These are phyloP conservation scores for Aspergillus neotritici DNA, from an alignment of 2,329 filamentous ascomycete genomes.

Conservation along the genomic window DNA sequence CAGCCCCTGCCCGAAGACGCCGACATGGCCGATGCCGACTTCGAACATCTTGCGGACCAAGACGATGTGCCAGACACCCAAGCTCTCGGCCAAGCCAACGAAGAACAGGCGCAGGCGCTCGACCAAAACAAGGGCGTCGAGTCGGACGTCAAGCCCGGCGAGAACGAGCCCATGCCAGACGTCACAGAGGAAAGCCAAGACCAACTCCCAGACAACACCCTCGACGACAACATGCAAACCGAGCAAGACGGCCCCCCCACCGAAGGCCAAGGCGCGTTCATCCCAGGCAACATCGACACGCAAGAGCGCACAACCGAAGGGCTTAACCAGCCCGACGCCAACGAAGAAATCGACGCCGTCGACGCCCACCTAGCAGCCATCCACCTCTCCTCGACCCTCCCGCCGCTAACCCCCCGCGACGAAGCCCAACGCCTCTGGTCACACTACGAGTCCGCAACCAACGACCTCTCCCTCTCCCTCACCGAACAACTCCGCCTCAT, in stretches of 20 bases:
- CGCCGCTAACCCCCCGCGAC: slow-evolving; percentile 43
- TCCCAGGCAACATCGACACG: slow-evolving; percentile 44
- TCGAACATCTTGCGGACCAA: slow-evolving; percentile 87
- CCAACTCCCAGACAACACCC: slow-evolving; percentile 41
- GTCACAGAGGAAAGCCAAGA: slow-evolving; percentile 36
- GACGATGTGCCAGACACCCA: slow-evolving; percentile 78
- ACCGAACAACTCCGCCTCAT: slow-evolving; percentile 95
- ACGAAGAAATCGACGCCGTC: slow-evolving; percentile 43
- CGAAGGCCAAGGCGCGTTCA: slow-evolving; percentile 47
- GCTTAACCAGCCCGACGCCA: slow-evolving; percentile 39
- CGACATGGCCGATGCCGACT: slow-evolving; percentile 76
- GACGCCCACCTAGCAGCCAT: slow-evolving; percentile 62
- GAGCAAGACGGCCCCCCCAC: slow-evolving; percentile 31
- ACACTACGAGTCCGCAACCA: slow-evolving; percentile 75
- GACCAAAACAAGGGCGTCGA: slow-evolving; percentile 88
- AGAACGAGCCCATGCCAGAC: slow-evolving; percentile 55
- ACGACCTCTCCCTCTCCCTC: slow-evolving; percentile 77
- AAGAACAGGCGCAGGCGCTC: slow-evolving; percentile 79
- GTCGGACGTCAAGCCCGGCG: slow-evolving; percentile 52
- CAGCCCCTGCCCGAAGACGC: slow-evolving; percentile 52
- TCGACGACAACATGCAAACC: slow-evolving; percentile 43
- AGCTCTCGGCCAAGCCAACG: slow-evolving; percentile 78
- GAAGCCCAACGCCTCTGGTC: slow-evolving; percentile 74
- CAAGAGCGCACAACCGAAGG: slow-evolving; percentile 23
- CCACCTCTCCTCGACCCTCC: slow-evolving; percentile 55